These are phyloP conservation scores for Thelonectria olida DNA, from an alignment of 2,329 filamentous ascomycete genomes.

Conservation along the genomic window DNA sequence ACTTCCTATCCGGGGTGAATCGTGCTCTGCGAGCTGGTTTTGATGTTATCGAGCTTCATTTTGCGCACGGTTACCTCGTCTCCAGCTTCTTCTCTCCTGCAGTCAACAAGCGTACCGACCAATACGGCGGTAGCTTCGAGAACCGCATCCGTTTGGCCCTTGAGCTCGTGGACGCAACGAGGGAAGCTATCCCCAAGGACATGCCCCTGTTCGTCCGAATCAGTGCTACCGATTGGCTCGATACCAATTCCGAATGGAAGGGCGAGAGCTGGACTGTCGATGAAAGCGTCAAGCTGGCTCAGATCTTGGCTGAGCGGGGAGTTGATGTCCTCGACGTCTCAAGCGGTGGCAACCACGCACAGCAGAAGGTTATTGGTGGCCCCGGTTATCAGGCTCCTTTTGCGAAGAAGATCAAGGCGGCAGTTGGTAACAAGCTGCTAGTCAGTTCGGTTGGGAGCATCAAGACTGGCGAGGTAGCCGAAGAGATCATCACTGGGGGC, in stretches of 20 bases:
- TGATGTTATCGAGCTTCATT: conserved; percentile 77
- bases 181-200: conserved; percentile 68
- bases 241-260: conserved; percentile 62
- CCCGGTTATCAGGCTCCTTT: conserved; percentile 78
- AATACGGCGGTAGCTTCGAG: conserved; percentile 75
- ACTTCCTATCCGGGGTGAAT: conserved; percentile 63
- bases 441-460: conserved; percentile 61
- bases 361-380: conserved; percentile 65
- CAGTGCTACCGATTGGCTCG: conserved; percentile 80
- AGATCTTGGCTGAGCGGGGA: conserved; percentile 69
- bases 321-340: conserved; percentile 82
- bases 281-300: conserved; percentile 71
- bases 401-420: conserved; percentile 75
- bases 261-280: conserved; percentile 73
- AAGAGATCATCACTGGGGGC: conserved; percentile 55
- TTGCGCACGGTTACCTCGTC: conserved; percentile 81
- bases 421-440: conserved; percentile 67
- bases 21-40: conserved; percentile 72
- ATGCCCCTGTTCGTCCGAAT: conserved; percentile 81
- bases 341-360: conserved; percentile 70
- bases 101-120: conserved; percentile 74
- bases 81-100: conserved; percentile 75
- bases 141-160: conserved; percentile 75
- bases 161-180: conserved; percentile 71
- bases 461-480: conserved; percentile 53